phyloP scores from a whole-genome alignment of 441 rosid genomes.

The Corymbia citriodora region DNA sequence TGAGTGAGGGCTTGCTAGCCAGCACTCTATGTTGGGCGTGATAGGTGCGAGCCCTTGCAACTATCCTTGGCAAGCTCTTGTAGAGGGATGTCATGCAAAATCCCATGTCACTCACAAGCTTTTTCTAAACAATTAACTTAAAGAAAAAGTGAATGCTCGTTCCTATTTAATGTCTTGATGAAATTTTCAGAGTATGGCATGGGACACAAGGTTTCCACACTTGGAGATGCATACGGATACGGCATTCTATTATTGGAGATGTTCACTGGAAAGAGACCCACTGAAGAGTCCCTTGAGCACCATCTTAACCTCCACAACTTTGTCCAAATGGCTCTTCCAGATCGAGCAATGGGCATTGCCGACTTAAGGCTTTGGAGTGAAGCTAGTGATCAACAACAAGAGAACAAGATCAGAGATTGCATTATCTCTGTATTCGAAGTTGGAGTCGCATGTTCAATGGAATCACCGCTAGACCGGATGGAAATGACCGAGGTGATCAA shows the following conservation, averaged over 20 bases:
- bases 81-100: neutral
- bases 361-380: too few species aligned
- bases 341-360: too few species aligned
- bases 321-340: too few species aligned
- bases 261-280: neutral
- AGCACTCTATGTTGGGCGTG: fast-evolving
- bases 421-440: too few species aligned
- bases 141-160: fast-evolving
- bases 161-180: neutral
- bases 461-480: too few species aligned
- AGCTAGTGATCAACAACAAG: too few species aligned
- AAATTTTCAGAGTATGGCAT: neutral
- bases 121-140: neutral
- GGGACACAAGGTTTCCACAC: neutral
- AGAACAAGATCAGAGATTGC: too few species aligned
- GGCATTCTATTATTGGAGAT: neutral
- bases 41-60: fast-evolving
- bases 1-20: neutral
- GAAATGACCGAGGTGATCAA: too few species aligned
- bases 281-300: neutral
- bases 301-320: neutral
- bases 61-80: neutral
- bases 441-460: too few species aligned
- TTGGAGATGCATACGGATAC: neutral
- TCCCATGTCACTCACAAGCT: neutral